Conservation (phyloP, 768 basidiomycete species). For the Hypholoma fasciculare region DNA sequence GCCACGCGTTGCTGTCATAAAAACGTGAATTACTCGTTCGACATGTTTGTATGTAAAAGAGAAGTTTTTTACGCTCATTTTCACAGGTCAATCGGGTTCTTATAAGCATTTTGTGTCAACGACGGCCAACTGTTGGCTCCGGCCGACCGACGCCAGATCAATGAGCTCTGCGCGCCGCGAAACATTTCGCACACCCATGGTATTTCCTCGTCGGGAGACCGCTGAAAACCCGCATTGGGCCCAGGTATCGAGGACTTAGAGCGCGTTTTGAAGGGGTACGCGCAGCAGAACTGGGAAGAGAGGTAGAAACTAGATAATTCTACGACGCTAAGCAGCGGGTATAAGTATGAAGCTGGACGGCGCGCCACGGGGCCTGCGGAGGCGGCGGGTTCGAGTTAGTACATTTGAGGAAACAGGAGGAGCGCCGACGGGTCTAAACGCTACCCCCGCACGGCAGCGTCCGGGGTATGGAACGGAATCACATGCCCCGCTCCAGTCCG, state of each 20-base stretch:
- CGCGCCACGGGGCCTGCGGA: background rate
- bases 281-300: background rate
- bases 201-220: conserved; percentile 12
- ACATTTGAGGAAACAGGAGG: conserved; percentile 14
- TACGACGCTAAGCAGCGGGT: conserved; percentile 12
- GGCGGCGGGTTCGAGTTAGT: background rate
- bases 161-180: background rate
- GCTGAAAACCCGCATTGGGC: conserved; percentile 24
- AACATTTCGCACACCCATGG: background rate
- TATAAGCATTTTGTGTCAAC: background rate
- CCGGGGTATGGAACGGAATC: conserved; percentile 37
- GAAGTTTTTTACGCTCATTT: background rate
- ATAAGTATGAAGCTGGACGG: conserved; percentile 14
- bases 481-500: conserved; percentile 37
- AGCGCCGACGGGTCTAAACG: conserved; percentile 33
- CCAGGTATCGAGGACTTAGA: conserved; percentile 15
- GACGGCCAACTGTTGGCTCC: background rate
- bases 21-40: background rate
- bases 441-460: conserved; percentile 17
- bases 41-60: background rate
- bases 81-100: conserved; percentile 1
- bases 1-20: background rate
- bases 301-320: background rate
- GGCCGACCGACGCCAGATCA: background rate
- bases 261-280: conserved; percentile 11